A percentile compares a stretch with the other conserved stretches of the same genome.
phyloP scores from a whole-genome alignment of 1,284 basidiomycete genomes.

The Cutaneotrichosporon dermatis region DNA sequence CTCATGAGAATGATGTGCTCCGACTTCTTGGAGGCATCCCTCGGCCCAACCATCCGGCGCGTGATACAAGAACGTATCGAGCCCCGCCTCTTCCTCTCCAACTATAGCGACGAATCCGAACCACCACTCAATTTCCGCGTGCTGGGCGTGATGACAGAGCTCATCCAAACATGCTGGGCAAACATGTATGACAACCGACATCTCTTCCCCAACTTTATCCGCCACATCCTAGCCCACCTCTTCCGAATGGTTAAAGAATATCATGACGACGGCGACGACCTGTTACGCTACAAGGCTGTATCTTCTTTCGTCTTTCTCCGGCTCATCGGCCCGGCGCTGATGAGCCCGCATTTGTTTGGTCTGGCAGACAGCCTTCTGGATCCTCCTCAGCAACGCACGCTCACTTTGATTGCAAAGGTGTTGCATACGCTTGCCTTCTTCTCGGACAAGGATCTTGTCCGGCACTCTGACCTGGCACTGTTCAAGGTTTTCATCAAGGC shows the following conservation, averaged over 20 bases:
- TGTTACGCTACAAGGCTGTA: constrained; percentile 31
- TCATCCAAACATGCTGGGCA: constrained; percentile 25
- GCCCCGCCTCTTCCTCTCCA: constrained; percentile 6
- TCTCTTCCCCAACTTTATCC: constrained; percentile 26
- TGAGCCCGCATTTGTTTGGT: constrained; percentile 34
- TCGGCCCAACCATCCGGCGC: constrained; percentile 25
- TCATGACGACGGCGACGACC: constrained; percentile 22
- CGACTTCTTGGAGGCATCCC: constrained; percentile 24
- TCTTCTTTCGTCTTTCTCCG: constrained; percentile 40
- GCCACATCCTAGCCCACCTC: constrained; percentile 25
- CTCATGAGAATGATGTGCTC: constrained; percentile 29
- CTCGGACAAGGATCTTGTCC: constrained; percentile 19
- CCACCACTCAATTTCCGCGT: constrained; percentile 10
- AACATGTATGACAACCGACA: constrained; percentile 33
- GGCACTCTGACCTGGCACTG: constrained; percentile 24
- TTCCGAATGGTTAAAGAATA: constrained; percentile 25
- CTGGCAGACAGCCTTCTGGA: constrained; percentile 24
- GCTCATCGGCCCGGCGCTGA: constrained; percentile 34
- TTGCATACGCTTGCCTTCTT: constrained; percentile 37
- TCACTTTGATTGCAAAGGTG: constrained; percentile 32
- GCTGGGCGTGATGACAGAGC: constrained; percentile 5
- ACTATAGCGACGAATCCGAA: not conserved
- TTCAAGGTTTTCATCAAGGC: constrained; percentile 25
- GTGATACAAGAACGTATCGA: constrained; percentile 11
- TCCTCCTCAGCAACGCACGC: constrained; percentile 16